Percentiles rank a stretch among this genome's conserved stretches.
Evolutionary conservation across 2,329 filamentous ascomycete genomes (phyloP).

Genomic region (Clonostachys chloroleuca): DNA sequence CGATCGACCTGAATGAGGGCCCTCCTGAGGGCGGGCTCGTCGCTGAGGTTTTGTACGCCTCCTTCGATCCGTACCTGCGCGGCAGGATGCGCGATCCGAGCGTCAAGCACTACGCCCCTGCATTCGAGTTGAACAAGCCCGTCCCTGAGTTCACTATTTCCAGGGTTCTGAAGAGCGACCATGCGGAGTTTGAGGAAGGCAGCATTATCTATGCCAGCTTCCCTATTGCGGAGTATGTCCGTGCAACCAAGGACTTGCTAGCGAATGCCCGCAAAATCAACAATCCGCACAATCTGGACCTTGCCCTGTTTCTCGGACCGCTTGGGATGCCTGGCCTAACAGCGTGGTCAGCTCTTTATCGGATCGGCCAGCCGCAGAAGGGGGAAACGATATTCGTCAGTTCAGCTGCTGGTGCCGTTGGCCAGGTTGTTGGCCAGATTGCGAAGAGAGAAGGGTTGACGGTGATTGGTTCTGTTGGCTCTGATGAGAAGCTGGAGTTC

Average conservation of each 20-base stretch:
- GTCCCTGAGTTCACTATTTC: slow-evolving; percentile 61
- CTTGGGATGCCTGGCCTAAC: slow-evolving; percentile 61
- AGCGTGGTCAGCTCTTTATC: slow-evolving; percentile 64
- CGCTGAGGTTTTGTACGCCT: slow-evolving; percentile 67
- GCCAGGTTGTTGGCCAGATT: slow-evolving; percentile 78
- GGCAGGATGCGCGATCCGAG: slow-evolving; percentile 67
- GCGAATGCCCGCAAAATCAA: slow-evolving; percentile 49
- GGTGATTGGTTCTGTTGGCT: slow-evolving; percentile 77
- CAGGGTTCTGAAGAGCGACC: slow-evolving; percentile 68
- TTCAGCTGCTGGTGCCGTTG: slow-evolving; percentile 76
- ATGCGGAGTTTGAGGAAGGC: slow-evolving; percentile 56
- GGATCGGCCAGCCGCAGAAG: slow-evolving; percentile 58
- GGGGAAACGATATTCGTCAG: slow-evolving; percentile 79
- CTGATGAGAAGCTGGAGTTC: slow-evolving; percentile 75
- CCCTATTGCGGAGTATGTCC: slow-evolving; percentile 66
- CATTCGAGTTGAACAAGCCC: slow-evolving; percentile 55
- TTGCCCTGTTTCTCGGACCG: slow-evolving; percentile 66
- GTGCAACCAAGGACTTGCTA: slow-evolving; percentile 40
- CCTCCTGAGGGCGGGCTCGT: slow-evolving; percentile 62
- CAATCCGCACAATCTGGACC: slow-evolving; percentile 66
- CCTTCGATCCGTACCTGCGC: slow-evolving; percentile 82
- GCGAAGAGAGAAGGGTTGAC: slow-evolving; percentile 76
- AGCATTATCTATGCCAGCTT: slow-evolving; percentile 58
- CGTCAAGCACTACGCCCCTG: slow-evolving; percentile 52
- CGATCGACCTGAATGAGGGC: slow-evolving; percentile 55